phyloP scores from a whole-genome alignment of 306 rosid genomes.

The Fragaria vesca region DNA sequence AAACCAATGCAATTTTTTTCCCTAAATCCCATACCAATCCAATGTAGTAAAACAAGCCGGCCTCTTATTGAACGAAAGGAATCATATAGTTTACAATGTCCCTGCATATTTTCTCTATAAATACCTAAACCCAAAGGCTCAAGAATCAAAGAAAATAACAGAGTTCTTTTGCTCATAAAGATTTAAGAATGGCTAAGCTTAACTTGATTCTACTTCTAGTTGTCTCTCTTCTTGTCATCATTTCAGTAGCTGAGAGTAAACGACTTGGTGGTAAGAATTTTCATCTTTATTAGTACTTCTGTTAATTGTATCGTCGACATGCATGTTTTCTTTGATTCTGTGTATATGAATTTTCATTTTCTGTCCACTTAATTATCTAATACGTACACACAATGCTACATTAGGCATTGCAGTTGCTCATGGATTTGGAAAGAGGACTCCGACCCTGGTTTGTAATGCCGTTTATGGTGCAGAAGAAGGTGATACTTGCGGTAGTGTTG shows the following conservation, averaged over 20 bases:
- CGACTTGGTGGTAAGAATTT: not conserved
- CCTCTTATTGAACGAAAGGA: conserved; percentile 2
- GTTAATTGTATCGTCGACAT: not conserved
- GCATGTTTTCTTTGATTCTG: not conserved
- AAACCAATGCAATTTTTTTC: not conserved
- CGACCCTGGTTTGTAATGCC: not conserved
- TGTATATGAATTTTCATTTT: not conserved
- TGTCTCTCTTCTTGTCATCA: not conserved
- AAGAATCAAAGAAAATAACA: not conserved
- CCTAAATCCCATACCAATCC: not conserved
- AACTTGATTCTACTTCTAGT: not conserved
- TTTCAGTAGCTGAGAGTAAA: conserved; percentile 4
- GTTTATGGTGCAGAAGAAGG: conserved; percentile 13
- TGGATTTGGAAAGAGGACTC: not conserved
- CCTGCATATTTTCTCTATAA: not conserved
- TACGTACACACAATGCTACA: not conserved
- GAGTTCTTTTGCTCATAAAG: not conserved
- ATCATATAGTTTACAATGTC: not conserved
- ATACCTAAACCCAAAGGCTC: not conserved
- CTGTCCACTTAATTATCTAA: not conserved
- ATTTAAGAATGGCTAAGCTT: not conserved
- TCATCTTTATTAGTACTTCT: not conserved
- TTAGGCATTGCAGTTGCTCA: not conserved
- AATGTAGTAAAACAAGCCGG: not conserved
- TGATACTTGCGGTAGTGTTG: conserved; percentile 3